Evolutionary conservation across 163 green algal species (phyloP), one percentile per base, ranked within the genome.

Genomic region (Picocystis sp.): DNA sequence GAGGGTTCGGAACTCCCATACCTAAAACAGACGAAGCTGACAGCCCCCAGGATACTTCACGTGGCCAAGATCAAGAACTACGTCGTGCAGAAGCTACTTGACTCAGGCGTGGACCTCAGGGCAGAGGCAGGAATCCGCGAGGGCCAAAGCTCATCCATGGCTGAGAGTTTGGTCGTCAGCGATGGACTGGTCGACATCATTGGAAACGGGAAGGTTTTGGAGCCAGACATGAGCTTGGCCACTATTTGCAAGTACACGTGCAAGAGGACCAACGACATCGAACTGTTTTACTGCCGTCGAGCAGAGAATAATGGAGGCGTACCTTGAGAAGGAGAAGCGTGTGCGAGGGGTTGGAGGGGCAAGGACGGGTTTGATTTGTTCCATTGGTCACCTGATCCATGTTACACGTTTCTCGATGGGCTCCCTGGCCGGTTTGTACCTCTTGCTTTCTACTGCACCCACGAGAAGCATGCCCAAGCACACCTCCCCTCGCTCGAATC

Each of bases 221-320:
- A 76, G 0, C 84, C 70, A 49, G 76, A 86, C 11, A 75, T 91
- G 64, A 85, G 59, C 42, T 52, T 94, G 23, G 69, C 78, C 3
- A 74, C 73, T 11, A 69, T 94, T 1, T 76, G 77, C 55, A 73
- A 80, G 48, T 92, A 75, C 65, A 74, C 94, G 2, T 94, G 85
- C 82, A 79, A 80, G 64, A 64, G 72, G 41, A 63, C 59, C 11
- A 81, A 92, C 33, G 83, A 93, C 52, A 61, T 93, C 1, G 24
- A 81, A 12, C 71, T 93, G 29, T 38, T 38, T 38, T 38, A 38
- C 8, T 38, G 29, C 29, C 29, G 29, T 8, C 49, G n/a, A 74
- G 21, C 86, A 82, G 53, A 58, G 43, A 22, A 48, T 79, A 21
- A 22, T 65, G 14, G 55, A 72, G 23, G 48, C 50, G n/a, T 46